Evolutionary conservation across 352 stramenopile genomes (phyloP), one percentile per base, ranked within the genome.

Genomic region (Pythium monospermum): DNA sequence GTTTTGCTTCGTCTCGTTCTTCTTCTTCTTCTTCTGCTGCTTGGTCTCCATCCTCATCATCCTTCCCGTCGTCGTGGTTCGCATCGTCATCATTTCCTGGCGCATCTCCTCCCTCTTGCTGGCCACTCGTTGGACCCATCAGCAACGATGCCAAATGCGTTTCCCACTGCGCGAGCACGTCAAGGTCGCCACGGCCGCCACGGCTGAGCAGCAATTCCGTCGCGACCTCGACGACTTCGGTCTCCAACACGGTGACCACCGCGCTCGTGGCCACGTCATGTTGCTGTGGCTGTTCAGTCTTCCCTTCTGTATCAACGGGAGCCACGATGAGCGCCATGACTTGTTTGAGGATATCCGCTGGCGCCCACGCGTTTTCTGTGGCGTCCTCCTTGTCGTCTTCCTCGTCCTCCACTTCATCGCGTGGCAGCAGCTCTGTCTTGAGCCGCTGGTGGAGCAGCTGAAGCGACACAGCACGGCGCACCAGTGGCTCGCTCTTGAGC

Each of bases 201-300:
- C 73, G 68, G 32, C 72, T 76, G 27, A 87, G 54, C 35, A 91
- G 48, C 45, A 91, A 45, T 36, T 91, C 79, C 15, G 79, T 91
- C 36, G 74, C 65, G 41, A 71, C 73, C 25, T 91, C 76, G 15
- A 87, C 59, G 30, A 91, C 56, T 48, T 91, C 76, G 4, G 73
- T 57, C 15, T 85, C 64, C 16, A 71, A 66, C 26, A 51, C 49
- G 46, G 82, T 62, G 18, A 87, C 39, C 11, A 53, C 42, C 19
- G 28, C 15, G 41, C 47, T 51, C 0, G 15, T 40, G 1, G n/a
- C 26, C 3, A n/a, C n/a, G 36, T 25, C 19, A 18, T 3, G 5
- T 41, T 42, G 12, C 26, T 2, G 13, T 38, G 22, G 16, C 11
- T n/a, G 11, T 36, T 15, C 28, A n/a, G n/a, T n/a, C n/a, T n/a